Evolutionary conservation across 805 yeast genomes (phyloP).

Genomic region (Ogataea philodendri): DNA sequence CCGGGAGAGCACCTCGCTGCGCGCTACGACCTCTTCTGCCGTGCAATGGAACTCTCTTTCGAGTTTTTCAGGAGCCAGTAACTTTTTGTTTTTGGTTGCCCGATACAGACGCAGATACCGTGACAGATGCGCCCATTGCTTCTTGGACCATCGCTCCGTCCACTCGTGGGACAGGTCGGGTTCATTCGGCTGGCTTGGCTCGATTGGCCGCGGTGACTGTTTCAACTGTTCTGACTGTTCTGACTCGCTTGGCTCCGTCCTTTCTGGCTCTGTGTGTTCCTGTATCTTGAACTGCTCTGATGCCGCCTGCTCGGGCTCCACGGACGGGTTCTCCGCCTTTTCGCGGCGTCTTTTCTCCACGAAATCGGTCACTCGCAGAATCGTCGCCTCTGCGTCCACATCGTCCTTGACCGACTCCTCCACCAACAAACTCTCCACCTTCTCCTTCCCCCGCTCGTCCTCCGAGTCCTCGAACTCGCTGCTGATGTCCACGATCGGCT

Average conservation of each 20-base stretch:
- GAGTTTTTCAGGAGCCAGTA: conserved; percentile 16
- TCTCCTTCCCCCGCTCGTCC: conserved; percentile 11
- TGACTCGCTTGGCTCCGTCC: no score
- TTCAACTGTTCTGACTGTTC: no score
- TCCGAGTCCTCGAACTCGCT: conserved; percentile 28
- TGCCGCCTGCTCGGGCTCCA: not conserved
- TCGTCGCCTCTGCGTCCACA: conserved; percentile 24
- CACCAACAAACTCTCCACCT: conserved; percentile 11
- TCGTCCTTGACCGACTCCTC: conserved; percentile 12
- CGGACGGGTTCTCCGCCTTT: conserved; percentile 1
- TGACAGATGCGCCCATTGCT: conserved; percentile 26
- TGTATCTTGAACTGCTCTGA: no score
- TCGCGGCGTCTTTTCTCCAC: conserved; percentile 11
- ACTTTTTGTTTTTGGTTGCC: conserved; percentile 14
- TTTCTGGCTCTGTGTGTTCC: no score
- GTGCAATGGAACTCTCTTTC: conserved; percentile 24
- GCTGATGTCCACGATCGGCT: conserved; percentile 5
- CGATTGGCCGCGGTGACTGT: no score
- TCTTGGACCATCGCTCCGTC: conserved; percentile 22
- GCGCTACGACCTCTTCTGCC: conserved; percentile 22
- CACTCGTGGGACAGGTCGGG: no score
- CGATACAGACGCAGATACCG: conserved; percentile 23
- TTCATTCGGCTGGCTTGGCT: no score
- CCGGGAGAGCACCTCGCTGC: conserved; percentile 22
- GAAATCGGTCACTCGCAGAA: conserved; percentile 26